Evolutionary conservation across 768 basidiomycete species (phyloP).

Genomic region (Termitomyces sp.): DNA sequence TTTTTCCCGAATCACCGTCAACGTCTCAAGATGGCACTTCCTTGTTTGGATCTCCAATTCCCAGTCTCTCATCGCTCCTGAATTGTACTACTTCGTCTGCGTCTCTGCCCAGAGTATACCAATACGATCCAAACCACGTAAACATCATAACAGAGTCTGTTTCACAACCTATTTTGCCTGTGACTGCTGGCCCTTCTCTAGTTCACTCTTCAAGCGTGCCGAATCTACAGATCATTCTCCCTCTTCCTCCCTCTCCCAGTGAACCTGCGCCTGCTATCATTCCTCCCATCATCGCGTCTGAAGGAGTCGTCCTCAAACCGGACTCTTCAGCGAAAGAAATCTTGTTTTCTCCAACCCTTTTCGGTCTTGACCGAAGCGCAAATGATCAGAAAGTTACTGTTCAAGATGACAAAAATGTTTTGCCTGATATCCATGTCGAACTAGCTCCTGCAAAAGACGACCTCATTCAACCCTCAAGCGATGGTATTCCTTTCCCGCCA

Average conservation of each 20-base stretch:
- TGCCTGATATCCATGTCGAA: slow-evolving; percentile 12
- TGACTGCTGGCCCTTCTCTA: not conserved
- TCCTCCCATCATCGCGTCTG: slow-evolving; percentile 1
- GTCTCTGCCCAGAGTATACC: slow-evolving; percentile 1
- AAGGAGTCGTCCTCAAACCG: not conserved
- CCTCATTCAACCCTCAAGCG: not conserved
- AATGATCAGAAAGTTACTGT: not conserved
- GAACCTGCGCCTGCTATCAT: not conserved
- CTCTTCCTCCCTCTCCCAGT: not conserved
- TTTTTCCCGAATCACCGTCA: slow-evolving; percentile 6
- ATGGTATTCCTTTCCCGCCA: not conserved
- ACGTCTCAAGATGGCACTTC: slow-evolving; percentile 1
- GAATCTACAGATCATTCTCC: slow-evolving; percentile 1
- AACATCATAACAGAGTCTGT: slow-evolving; percentile 11
- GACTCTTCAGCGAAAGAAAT: not conserved
- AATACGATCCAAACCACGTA: slow-evolving; percentile 4
- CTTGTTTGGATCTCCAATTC: slow-evolving; percentile 13
- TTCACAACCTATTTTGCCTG: slow-evolving; percentile 11
- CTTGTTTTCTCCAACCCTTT: slow-evolving; percentile 6
- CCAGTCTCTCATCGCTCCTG: slow-evolving; percentile 19
- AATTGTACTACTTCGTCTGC: slow-evolving; percentile 12
- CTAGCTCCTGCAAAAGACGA: not conserved
- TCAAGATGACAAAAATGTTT: not conserved
- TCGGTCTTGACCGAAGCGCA: not conserved
- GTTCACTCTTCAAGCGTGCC: slow-evolving; percentile 10